Conservation (phyloP, 2,329 filamentous ascomycete genomes). For the Diaporthe sp. region DNA sequence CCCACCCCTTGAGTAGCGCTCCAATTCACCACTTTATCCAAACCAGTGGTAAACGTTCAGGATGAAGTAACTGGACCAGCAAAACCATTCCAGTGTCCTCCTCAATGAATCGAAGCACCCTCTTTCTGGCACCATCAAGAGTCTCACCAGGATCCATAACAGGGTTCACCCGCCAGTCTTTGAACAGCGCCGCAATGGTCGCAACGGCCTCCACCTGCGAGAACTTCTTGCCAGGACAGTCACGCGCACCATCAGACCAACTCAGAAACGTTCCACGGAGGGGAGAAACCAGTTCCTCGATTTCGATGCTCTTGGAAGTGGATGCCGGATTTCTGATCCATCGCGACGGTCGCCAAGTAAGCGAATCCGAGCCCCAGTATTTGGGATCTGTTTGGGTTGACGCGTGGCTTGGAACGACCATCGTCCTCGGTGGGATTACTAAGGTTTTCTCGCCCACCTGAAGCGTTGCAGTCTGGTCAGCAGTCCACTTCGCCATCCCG, state of each 20-base stretch:
- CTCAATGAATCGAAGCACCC: constrained; percentile 43
- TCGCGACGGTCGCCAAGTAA: constrained; percentile 44
- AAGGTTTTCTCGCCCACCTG: constrained; percentile 40
- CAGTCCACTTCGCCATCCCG: constrained; percentile 33
- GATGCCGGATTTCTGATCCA: constrained; percentile 41
- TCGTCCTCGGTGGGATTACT: constrained; percentile 42
- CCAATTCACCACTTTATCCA: constrained; percentile 41
- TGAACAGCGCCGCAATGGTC: constrained; percentile 45
- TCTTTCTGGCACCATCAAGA: constrained; percentile 38
- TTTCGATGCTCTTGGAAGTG: background rate
- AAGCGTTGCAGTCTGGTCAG: background rate
- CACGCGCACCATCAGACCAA: constrained; percentile 49
- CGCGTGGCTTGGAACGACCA: constrained; percentile 41
- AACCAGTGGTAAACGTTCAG: constrained; percentile 43
- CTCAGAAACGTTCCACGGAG: constrained; percentile 41
- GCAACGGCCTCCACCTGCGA: constrained; percentile 51
- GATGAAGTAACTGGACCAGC: constrained; percentile 45
- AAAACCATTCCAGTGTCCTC: constrained; percentile 42
- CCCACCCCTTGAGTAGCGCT: too few species aligned
- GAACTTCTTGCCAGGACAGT: constrained; percentile 49
- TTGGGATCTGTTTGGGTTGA: constrained; percentile 44
- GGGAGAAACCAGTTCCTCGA: constrained; percentile 41
- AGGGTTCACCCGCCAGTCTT: constrained; percentile 44
- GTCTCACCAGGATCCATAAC: constrained; percentile 40
- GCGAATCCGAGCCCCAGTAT: constrained; percentile 45